Conservation (phyloP, 78 protist genomes). For the Neovahlkampfia damariscottae region DNA sequence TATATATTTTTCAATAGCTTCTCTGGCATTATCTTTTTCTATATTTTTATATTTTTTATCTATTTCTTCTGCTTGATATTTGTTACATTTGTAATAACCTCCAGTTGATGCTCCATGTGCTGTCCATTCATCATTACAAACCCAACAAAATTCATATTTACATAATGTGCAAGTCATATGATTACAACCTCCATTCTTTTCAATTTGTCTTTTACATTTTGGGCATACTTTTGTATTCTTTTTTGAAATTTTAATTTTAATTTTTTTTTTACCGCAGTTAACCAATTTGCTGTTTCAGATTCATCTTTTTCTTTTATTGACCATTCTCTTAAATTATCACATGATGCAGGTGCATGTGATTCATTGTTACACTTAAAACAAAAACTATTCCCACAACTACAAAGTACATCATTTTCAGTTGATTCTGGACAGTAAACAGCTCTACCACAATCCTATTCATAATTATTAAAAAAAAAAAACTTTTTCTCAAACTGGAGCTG, state of each 20-base stretch:
- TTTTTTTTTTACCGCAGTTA: no score
- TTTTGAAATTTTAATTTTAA: no score
- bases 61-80: constrained; percentile 26
- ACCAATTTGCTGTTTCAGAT: constrained; percentile 66
- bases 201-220: constrained; percentile 47
- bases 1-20: constrained; percentile 33
- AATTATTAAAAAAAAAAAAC: background rate
- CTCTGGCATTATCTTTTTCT: constrained; percentile 10
- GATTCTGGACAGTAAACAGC: background rate
- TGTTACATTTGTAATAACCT: constrained; percentile 54
- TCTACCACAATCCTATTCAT: background rate
- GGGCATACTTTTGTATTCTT: constrained; percentile 75
- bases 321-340: constrained; percentile 35
- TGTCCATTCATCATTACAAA: constrained; percentile 53
- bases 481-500: background rate
- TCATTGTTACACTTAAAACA: constrained; percentile 52
- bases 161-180: constrained; percentile 63
- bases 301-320: constrained; percentile 46
- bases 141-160: constrained; percentile 69
- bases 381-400: constrained; percentile 32
- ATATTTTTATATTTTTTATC: background rate
- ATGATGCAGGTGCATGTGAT: constrained; percentile 33
- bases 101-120: constrained; percentile 43
- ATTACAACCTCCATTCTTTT: constrained; percentile 81
- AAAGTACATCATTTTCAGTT: background rate